Percentiles rank a stretch among this genome's conserved stretches.
Conservation (phyloP, 495 filamentous ascomycete genomes). For the Corynascus novoguineensis region DNA sequence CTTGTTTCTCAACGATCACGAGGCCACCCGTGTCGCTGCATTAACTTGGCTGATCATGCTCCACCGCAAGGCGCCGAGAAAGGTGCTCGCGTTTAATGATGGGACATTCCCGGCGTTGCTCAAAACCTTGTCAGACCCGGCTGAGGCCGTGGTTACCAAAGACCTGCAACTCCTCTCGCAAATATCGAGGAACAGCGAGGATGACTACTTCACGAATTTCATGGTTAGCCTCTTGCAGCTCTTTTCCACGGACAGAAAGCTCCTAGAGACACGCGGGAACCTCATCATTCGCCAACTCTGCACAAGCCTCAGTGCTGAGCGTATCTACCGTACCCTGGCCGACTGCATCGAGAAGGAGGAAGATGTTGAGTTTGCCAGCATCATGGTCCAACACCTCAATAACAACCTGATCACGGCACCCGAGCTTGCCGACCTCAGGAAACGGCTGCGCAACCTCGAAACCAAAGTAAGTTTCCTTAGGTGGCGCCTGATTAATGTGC, state of each 20-base stretch:
- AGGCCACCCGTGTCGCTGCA: constrained; percentile 89
- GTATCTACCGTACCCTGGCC: constrained; percentile 92
- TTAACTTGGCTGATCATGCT: constrained; percentile 97
- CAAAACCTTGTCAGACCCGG: constrained; percentile 92
- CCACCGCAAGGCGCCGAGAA: constrained; percentile 87
- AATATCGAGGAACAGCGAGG: constrained; percentile 92
- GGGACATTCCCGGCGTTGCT: constrained; percentile 94
- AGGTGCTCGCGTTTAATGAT: constrained; percentile 92
- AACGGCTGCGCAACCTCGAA: constrained; percentile 84
- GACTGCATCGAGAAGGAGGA: constrained; percentile 98
- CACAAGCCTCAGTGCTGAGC: constrained; percentile 83
- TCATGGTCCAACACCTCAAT: constrained; percentile 99
- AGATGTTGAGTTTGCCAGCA: constrained; percentile 96
- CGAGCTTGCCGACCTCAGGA: constrained; percentile 84
- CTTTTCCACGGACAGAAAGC: constrained; percentile 84
- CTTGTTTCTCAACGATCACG: constrained; percentile 93
- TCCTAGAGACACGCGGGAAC: constrained; percentile 90
- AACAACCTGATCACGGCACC: constrained; percentile 98
- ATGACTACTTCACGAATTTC: constrained; percentile 94
- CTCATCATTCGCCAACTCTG: constrained; percentile 95
- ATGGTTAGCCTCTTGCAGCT: constrained; percentile 96
- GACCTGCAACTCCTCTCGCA: constrained; percentile 93
- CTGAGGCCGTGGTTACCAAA: constrained; percentile 91
- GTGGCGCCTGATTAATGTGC: background rate
- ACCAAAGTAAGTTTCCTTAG: constrained; percentile 57